These are phyloP conservation scores for Ustilago trichophora DNA, from an alignment of 1,284 basidiomycete species.

Conservation along the genomic window DNA sequence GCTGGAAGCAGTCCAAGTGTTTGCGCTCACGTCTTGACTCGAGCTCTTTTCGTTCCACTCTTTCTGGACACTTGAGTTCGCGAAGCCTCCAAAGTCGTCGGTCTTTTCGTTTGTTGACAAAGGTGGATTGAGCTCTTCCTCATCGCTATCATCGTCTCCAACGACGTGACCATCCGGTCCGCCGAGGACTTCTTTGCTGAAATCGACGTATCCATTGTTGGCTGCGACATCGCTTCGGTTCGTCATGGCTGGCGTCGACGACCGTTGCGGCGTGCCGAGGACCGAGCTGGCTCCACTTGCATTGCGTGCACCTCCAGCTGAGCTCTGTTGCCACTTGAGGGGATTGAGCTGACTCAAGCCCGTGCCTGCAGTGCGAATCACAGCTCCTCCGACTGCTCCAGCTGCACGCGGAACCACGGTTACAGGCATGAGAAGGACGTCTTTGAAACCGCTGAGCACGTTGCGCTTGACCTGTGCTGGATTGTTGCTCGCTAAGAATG, in stretches of 20 bases:
- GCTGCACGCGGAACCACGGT: slow-evolving; percentile 92
- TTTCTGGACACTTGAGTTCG: slow-evolving; percentile 1
- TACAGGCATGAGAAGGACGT: slow-evolving; percentile 87
- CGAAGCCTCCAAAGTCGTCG: slow-evolving; percentile 2
- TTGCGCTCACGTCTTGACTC: slow-evolving; percentile 6
- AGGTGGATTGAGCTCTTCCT: slow-evolving; percentile 8
- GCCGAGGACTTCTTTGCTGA: slow-evolving; percentile 44
- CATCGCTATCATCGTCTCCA: slow-evolving; percentile 38
- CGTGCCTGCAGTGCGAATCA: slow-evolving; percentile 52
- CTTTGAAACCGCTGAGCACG: slow-evolving; percentile 88
- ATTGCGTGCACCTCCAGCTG: slow-evolving; percentile 10
- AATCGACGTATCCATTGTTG: slow-evolving; percentile 53
- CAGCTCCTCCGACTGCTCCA: slow-evolving; percentile 69
- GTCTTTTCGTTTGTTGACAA: slow-evolving; percentile 3
- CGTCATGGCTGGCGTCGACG: slow-evolving; percentile 5
- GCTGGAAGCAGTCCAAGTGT: slow-evolving; percentile 6
- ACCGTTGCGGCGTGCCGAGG: slow-evolving; percentile 11
- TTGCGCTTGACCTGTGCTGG: slow-evolving; percentile 91
- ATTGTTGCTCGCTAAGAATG: slow-evolving; percentile 83
- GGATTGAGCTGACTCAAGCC: slow-evolving; percentile 52
- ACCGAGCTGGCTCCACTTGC: slow-evolving; percentile 7
- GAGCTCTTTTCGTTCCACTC: slow-evolving; percentile 45
- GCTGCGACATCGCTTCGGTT: background rate
- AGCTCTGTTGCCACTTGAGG: slow-evolving; percentile 49
- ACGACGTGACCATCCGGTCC: slow-evolving; percentile 33